These are phyloP conservation scores for Sanghuangporus weigelae DNA, from an alignment of 1,284 basidiomycete species.

Conservation along the genomic window DNA sequence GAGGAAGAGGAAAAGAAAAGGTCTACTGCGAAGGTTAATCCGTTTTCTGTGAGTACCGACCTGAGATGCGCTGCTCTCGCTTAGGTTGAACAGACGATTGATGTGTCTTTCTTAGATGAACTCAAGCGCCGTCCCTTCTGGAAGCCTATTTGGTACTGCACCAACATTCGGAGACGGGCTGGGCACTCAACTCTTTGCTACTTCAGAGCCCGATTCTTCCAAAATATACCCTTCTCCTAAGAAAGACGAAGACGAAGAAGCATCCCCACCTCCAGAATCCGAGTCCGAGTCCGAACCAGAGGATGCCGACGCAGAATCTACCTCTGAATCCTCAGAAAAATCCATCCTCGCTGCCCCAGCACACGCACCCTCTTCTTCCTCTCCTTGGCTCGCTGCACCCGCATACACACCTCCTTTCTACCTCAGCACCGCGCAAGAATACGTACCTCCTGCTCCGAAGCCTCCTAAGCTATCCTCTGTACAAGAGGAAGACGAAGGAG, in stretches of 20 bases:
- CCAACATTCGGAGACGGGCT: conserved; percentile 4
- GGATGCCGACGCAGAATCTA: conserved; percentile 8
- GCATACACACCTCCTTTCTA: conserved; percentile 58
- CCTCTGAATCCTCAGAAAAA: conserved; percentile 3
- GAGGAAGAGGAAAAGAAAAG: conserved; percentile 31
- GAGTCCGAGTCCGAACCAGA: conserved; percentile 14
- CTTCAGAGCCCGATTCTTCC: conserved; percentile 11
- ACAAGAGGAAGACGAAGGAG: conserved; percentile 29
- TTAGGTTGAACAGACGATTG: background rate
- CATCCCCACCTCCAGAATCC: conserved; percentile 12
- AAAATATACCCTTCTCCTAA: background rate
- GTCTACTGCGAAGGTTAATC: conserved; percentile 43
- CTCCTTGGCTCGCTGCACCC: conserved; percentile 58
- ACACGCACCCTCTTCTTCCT: conserved; percentile 48
- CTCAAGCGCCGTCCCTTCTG: background rate
- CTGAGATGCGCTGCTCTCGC: background rate
- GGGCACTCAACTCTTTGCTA: conserved; percentile 16
- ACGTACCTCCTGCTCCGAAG: conserved; percentile 52
- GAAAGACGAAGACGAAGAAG: background rate
- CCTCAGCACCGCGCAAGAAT: conserved; percentile 66
- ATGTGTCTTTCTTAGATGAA: conserved; percentile 11
- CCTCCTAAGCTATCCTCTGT: conserved; percentile 33
- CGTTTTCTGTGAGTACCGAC: conserved; percentile 54
- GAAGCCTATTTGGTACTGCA: conserved; percentile 8
- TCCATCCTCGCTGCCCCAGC: conserved; percentile 55